Evolutionary conservation across 352 stramenopile species (phyloP).

Genomic region (Pseudoperonospora humuli): DNA sequence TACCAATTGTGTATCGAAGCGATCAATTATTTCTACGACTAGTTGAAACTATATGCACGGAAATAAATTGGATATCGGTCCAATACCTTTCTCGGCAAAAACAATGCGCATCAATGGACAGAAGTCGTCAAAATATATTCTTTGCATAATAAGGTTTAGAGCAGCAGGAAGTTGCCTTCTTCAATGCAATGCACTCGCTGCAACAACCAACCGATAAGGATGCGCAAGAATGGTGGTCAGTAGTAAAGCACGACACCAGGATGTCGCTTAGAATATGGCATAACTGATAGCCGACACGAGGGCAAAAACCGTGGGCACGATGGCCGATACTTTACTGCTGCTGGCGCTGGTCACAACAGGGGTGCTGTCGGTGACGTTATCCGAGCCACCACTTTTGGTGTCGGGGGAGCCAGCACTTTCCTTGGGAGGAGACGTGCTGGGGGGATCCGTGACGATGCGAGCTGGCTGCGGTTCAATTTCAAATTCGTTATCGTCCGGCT

Average conservation of each 20-base stretch:
- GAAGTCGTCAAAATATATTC: no score
- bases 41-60: no score
- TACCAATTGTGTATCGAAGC: neutral
- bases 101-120: no score
- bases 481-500: constrained; percentile 23
- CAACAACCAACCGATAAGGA: constrained; percentile 5
- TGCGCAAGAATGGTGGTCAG: neutral
- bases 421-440: no score
- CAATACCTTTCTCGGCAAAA: no score
- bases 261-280: constrained; percentile 30
- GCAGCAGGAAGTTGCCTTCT: no score
- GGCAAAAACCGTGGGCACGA: constrained; percentile 19
- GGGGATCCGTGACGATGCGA: constrained; percentile 13
- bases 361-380: constrained; percentile 5
- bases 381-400: constrained; percentile 11
- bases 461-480: constrained; percentile 30
- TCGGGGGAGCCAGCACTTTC: constrained; percentile 4
- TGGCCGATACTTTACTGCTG: constrained; percentile 16
- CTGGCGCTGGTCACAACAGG: constrained; percentile 14
- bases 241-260: constrained; percentile 4
- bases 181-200: neutral
- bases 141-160: no score
- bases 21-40: no score
- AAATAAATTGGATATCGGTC: no score
- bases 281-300: constrained; percentile 25